Percentiles rank a stretch among this genome's conserved stretches.
Evolutionary conservation across 257 asterid species (phyloP).

Genomic region (Echium plantagineum): DNA sequence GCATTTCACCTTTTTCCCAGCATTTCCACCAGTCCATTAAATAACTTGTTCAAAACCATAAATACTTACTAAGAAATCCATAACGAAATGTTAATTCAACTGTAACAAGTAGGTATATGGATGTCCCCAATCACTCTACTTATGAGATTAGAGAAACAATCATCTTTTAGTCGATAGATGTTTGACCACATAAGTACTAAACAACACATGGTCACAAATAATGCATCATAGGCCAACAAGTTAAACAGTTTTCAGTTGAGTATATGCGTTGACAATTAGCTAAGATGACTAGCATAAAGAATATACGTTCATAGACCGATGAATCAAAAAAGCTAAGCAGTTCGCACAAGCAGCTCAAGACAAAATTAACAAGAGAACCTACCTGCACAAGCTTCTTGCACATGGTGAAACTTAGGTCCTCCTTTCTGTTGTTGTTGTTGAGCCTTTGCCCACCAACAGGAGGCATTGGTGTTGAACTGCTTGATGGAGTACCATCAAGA

Average conservation of each 20-base stretch:
- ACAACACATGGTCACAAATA: not conserved
- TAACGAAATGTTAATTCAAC: slow-evolving; percentile 2
- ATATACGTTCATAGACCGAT: not conserved
- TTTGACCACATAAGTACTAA: slow-evolving; percentile 2
- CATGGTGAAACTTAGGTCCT: slow-evolving; percentile 22
- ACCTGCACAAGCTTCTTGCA: slow-evolving; percentile 29
- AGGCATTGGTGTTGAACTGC: slow-evolving; percentile 9
- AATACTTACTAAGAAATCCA: too few species aligned
- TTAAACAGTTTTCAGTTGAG: not conserved
- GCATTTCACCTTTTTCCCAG: too few species aligned
- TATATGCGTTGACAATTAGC: too few species aligned
- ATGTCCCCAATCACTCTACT: slow-evolving; percentile 19
- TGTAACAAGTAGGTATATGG: slow-evolving; percentile 24
- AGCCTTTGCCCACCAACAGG: slow-evolving; percentile 16
- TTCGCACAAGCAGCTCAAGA: slow-evolving; percentile 4
- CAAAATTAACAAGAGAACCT: not conserved
- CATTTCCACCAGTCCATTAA: too few species aligned
- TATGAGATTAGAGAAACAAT: slow-evolving; percentile 17
- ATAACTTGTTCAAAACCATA: too few species aligned
- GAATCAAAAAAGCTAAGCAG: not conserved
- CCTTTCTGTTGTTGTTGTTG: slow-evolving; percentile 14
- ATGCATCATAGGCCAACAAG: not conserved
- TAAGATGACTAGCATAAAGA: not conserved
- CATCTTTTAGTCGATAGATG: slow-evolving; percentile 11
- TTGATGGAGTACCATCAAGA: slow-evolving; percentile 13